A percentile compares a stretch with the other conserved stretches of the same genome.
These are phyloP conservation scores for Mucor sp. DNA, from an alignment of 371 early-diverging fungal genomes.

Conservation along the genomic window DNA sequence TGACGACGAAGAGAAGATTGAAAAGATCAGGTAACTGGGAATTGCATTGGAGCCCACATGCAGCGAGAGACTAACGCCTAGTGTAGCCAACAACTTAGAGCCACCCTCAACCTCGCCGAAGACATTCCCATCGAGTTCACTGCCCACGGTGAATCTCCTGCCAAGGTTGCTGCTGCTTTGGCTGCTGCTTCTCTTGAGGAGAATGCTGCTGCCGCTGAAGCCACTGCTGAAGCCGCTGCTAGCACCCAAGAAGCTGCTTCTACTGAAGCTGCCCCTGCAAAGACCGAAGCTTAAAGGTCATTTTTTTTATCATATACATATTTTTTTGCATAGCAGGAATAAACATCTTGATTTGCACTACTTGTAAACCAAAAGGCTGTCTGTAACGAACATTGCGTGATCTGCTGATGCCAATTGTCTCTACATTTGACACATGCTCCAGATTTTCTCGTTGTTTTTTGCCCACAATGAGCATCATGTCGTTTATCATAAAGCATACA, in stretches of 20 bases:
- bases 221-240: not conserved
- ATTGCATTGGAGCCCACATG: not conserved
- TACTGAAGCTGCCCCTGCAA: not conserved
- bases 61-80: not conserved
- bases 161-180: conserved; percentile 32
- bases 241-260: conserved; percentile 8
- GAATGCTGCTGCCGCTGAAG: conserved; percentile 7
- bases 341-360: not conserved
- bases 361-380: no score
- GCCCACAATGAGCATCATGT: no score
- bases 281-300: conserved; percentile 8
- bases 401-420: not conserved
- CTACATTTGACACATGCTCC: no score
- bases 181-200: conserved; percentile 27
- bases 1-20: conserved; percentile 62
- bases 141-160: conserved; percentile 45
- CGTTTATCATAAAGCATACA: no score
- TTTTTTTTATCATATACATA: not conserved
- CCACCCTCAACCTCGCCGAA: conserved; percentile 45
- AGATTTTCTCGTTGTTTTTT: no score
- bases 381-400: not conserved
- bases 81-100: conserved; percentile 58
- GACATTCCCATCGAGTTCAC: conserved; percentile 48
- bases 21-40: conserved; percentile 67
- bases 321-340: not conserved